These are phyloP conservation scores for Exophiala oligosperma DNA, from an alignment of 2,329 filamentous ascomycete genomes.

Conservation along the genomic window DNA sequence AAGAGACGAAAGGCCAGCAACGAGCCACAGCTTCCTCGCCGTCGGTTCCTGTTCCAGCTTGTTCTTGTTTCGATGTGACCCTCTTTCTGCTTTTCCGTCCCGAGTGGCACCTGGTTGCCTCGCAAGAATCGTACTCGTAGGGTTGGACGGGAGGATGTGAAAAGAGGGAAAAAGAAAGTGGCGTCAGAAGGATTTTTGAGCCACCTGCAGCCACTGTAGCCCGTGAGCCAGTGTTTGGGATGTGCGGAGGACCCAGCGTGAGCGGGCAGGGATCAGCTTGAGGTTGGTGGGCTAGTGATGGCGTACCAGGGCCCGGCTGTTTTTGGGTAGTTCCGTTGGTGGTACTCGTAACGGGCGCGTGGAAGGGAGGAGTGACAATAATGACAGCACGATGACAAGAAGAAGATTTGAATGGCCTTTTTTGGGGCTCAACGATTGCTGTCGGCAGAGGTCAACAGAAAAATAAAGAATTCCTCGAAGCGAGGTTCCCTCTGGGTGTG, in stretches of 20 bases:
- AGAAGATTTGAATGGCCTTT: not conserved
- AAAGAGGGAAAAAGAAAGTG: not conserved
- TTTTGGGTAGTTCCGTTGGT: not conserved
- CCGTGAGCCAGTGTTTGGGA: not conserved
- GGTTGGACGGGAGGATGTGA: not conserved
- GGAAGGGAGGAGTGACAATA: no score
- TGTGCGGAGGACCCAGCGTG: not conserved
- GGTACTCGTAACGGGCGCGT: not conserved
- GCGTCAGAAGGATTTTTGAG: slow-evolving; percentile 1
- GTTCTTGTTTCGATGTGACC: not conserved
- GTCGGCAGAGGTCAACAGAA: no score
- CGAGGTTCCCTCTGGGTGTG: no score
- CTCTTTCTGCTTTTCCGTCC: not conserved
- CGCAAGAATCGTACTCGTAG: not conserved
- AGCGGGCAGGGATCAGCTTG: not conserved
- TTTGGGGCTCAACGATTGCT: not conserved
- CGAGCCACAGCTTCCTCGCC: no score
- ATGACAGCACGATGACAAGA: not conserved
- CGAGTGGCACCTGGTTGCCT: not conserved
- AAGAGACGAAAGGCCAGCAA: no score
- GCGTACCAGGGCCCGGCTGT: no score
- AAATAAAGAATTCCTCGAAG: no score
- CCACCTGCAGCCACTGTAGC: not conserved
- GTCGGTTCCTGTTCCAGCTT: no score
- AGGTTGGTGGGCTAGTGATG: no score